phyloP scores from a whole-genome alignment of 352 stramenopile species.

The Pythium periplocum region DNA sequence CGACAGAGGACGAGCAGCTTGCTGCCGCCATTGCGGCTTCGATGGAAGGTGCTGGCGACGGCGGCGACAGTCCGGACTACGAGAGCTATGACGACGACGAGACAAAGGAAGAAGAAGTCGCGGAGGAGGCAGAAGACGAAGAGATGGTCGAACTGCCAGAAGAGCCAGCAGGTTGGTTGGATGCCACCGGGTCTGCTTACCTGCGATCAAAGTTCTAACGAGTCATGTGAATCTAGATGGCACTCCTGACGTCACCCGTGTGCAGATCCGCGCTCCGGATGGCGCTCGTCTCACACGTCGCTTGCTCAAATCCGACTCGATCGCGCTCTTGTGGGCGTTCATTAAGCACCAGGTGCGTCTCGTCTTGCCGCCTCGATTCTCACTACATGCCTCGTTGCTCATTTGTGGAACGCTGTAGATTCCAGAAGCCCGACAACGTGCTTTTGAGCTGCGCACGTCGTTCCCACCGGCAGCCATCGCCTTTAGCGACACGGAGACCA shows the following conservation, averaged over 20 bases:
- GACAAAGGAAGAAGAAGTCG: conserved; percentile 29
- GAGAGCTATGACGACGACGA: conserved; percentile 29
- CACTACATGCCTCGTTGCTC: background rate
- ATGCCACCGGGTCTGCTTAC: background rate
- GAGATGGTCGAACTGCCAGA: conserved; percentile 33
- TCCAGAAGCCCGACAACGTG: conserved; percentile 51
- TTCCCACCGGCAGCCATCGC: conserved; percentile 51
- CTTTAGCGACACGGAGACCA: conserved; percentile 43
- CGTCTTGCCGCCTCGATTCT: background rate
- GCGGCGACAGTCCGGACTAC: no score
- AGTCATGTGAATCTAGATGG: conserved; percentile 13
- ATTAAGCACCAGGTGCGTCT: conserved; percentile 59
- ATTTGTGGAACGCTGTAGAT: conserved; percentile 19
- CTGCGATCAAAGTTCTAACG: background rate
- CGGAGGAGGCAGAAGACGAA: conserved; percentile 10
- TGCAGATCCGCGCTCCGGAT: conserved; percentile 68
- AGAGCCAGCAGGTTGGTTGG: conserved; percentile 49
- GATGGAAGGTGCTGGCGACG: conserved; percentile 22
- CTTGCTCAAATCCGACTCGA: conserved; percentile 66
- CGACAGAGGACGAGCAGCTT: conserved; percentile 72
- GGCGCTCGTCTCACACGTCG: conserved; percentile 59
- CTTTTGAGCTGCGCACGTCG: conserved; percentile 70
- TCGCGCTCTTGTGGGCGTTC: conserved; percentile 63
- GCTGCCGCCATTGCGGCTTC: conserved; percentile 77
- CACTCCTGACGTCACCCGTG: conserved; percentile 42